Evolutionary conservation across 2,329 filamentous ascomycete species (phyloP).

Genomic region (Monilinia fructicola): DNA sequence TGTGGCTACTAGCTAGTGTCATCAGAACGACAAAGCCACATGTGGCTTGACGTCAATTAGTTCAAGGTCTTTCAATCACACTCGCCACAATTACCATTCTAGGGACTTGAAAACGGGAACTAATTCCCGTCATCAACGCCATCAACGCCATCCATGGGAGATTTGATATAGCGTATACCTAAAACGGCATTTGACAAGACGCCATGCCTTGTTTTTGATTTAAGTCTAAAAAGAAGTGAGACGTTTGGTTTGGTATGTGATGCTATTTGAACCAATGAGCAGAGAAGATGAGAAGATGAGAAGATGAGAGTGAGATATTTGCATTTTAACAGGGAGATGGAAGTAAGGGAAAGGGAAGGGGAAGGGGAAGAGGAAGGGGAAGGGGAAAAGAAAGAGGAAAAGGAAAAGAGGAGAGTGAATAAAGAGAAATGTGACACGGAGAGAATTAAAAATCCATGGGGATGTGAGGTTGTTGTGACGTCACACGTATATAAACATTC

Average conservation of each 20-base stretch:
- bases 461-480: not conserved
- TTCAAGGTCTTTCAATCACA: not conserved
- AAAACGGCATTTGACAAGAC: constrained; percentile 6
- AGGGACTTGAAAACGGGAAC: not conserved
- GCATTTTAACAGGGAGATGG: not conserved
- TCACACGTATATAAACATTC: not conserved
- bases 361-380: not conserved
- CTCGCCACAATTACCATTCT: not conserved
- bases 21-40: not conserved
- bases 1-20: constrained; percentile 9
- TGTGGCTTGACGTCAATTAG: constrained; percentile 9
- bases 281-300: too few relatives aligned
- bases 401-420: not conserved
- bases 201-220: constrained; percentile 12
- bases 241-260: not conserved
- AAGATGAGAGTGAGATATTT: not conserved
- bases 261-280: not conserved
- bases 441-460: too few relatives aligned
- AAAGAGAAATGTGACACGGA: constrained; percentile 8
- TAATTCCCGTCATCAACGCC: not conserved
- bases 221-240: not conserved
- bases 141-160: too few relatives aligned
- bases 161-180: not conserved
- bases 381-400: too few relatives aligned
- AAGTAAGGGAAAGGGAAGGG: not conserved